A percentile compares a stretch with the other conserved stretches of the same genome.
These are phyloP conservation scores for Juncus effusus DNA, from an alignment of 176 grass and related monocot genomes.

Conservation along the genomic window DNA sequence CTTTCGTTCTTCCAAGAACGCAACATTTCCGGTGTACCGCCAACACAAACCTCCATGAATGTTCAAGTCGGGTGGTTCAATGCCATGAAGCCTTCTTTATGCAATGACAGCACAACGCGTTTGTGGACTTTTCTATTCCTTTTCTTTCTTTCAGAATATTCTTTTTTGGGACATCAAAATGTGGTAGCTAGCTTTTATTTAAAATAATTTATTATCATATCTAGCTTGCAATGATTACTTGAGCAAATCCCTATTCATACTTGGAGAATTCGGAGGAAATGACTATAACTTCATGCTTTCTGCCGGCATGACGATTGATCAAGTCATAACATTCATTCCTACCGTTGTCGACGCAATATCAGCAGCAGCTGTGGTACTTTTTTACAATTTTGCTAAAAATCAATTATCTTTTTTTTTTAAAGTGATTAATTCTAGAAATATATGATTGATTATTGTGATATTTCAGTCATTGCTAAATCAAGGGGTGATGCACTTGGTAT, in stretches of 20 bases:
- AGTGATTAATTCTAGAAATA: too few relatives aligned
- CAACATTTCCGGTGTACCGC: slow-evolving; percentile 56
- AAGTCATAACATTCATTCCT: slow-evolving; percentile 48
- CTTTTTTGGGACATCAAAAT: not conserved
- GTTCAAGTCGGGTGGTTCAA: slow-evolving; percentile 75
- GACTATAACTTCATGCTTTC: slow-evolving; percentile 74
- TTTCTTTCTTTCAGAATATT: too few relatives aligned
- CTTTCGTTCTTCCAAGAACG: slow-evolving; percentile 57
- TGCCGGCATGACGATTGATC: slow-evolving; percentile 45
- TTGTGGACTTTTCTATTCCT: not conserved
- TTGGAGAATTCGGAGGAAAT: slow-evolving; percentile 91
- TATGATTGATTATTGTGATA: not conserved
- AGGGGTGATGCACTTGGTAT: slow-evolving; percentile 36
- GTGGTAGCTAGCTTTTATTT: not conserved
- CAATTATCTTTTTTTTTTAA: too few relatives aligned
- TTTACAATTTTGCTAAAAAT: too few relatives aligned
- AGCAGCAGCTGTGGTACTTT: slow-evolving; percentile 36
- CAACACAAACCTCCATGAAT: slow-evolving; percentile 60
- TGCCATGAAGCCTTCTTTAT: slow-evolving; percentile 46
- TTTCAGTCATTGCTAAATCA: slow-evolving; percentile 36
- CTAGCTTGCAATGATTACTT: slow-evolving; percentile 54
- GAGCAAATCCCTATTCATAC: slow-evolving; percentile 57
- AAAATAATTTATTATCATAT: not conserved
- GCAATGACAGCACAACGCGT: slow-evolving; percentile 40
- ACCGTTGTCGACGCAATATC: slow-evolving; percentile 45